phyloP scores from a whole-genome alignment of 1,284 basidiomycete genomes.

The Nidula niveotomentosa region DNA sequence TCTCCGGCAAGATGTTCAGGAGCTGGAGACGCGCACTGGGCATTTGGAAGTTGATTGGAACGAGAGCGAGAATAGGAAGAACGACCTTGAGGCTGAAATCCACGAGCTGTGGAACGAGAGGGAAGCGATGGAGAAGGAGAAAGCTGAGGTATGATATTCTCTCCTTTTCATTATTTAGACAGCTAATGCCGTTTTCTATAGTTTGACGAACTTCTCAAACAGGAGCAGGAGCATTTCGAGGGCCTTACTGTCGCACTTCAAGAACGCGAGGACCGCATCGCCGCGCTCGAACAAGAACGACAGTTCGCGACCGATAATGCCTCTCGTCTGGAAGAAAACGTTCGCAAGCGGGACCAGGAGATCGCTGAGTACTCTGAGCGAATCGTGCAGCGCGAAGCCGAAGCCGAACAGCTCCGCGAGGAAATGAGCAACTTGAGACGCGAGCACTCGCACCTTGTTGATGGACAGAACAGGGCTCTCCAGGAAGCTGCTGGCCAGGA shows the following conservation, averaged over 20 bases:
- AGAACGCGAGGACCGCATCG: conserved; percentile 55
- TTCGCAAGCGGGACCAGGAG: conserved; percentile 40
- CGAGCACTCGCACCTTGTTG: conserved; percentile 49
- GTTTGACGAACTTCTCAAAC: conserved; percentile 50
- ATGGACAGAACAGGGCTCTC: conserved; percentile 49
- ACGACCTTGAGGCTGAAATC: conserved; percentile 52
- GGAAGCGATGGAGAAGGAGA: conserved; percentile 53
- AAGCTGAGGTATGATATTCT: conserved; percentile 43
- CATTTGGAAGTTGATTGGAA: conserved; percentile 56
- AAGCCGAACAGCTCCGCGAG: conserved; percentile 55
- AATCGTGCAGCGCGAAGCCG: conserved; percentile 41
- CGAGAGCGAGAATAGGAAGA: conserved; percentile 51
- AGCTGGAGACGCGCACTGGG: conserved; percentile 40
- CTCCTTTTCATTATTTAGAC: conserved; percentile 2
- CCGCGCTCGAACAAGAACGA: conserved; percentile 55
- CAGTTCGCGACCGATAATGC: conserved; percentile 51
- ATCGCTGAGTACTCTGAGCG: conserved; percentile 29
- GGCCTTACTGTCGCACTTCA: conserved; percentile 47
- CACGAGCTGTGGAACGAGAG: conserved; percentile 47
- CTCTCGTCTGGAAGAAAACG: conserved; percentile 53
- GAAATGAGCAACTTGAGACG: conserved; percentile 52
- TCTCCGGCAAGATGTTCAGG: conserved; percentile 38
- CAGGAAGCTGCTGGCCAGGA: conserved; percentile 48
- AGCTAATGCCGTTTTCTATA: conserved; percentile 19
- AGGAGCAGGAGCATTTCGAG: conserved; percentile 46